Evolutionary conservation across 768 basidiomycete genomes (phyloP), one percentile per base, ranked within the genome.

Genomic region (Naganishia randhawae): DNA sequence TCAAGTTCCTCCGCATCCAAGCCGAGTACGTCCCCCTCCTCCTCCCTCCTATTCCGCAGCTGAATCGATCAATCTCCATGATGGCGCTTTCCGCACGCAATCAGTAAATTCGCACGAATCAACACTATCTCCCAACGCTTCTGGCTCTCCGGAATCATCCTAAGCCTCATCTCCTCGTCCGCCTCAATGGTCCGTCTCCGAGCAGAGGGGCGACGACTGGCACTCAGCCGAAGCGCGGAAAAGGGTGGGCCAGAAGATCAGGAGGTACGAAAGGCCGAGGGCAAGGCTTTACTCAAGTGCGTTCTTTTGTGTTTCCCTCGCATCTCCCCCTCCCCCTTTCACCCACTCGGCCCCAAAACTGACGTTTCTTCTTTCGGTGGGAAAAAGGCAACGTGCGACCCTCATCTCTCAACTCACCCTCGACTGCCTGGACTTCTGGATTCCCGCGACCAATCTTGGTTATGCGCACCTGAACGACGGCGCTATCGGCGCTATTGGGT

Each of bases 71-170:
- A 22, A 73, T 41, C 22, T 48, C 29, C 8, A 14, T 29, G n/a
- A 89, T 88, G 87, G 86, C 17, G 86, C 89, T 73, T 72, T 84
- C 32, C 82, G 89, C 70, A 88, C 87, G 74, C 85, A 67, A 82
- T 81, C 55, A 85, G 89, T 3, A 85, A 85, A 66, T 86, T 85
- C 13, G 84, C 86, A 63, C 85, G 81, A 73, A 81, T 90, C 17
- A 81, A 84, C 68, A 87, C 85, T 78, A 81, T 84, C 10, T 86
- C 91, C 2, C 90, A 89, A 80, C 86, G 87, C 45, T 89, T 92
- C 80, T 97, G 93, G 93, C 82, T 94, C 22, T 84, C 88, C 3
- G 94, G 92, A 0, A 92, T 97, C 67, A 71, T 88, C 39, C 86
- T 92, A 75, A 92, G 89, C 76, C 83, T 95, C 31, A 80, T 85